Base-by-base conservation (phyloP, 495 filamentous ascomycete species). In the Aspergillus sclerotioniger region DNA sequence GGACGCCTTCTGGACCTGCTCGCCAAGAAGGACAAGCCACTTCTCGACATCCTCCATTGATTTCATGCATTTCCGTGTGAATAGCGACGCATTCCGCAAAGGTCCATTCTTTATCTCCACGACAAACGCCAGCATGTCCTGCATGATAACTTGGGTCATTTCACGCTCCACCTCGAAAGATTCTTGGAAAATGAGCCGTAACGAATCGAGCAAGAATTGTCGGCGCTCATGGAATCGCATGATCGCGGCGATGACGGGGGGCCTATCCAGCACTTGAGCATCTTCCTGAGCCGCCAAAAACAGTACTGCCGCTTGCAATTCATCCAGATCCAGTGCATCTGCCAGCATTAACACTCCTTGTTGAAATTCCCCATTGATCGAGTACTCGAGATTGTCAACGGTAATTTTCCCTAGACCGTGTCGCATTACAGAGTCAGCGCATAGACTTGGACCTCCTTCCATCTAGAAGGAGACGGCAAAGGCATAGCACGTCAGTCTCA, bases 251-350 rank as follows among this genome's bases (percentile, higher is more conserved):
- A 88, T 84, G 41, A 88, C 74, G 60, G 85, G 77, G 20, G 90
- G 74, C 29, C 90, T 81, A 56, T 90, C 89, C 25, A 91, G 76
- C 15, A 77, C 62, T 47, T 84, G 77, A 9, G 84, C 76, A 60
- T 90, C 84, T 48, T 83, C 77, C 65, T 89, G 82, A 7, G 88
- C 83, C 39, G 81, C 80, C 16, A 95, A 69, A 56, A 93, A 83
- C 21, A 96, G 74, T 47, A 79, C 70, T 7, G 92, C 90, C 19
- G 95, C 87, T 66, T 91, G 78, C 49, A 96, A 62, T 71, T 99
- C 94, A 72, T 99, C 93, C 28, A 99, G 79, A 62, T 96, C 83
- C 53, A 97, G 78, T 21, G 86, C 86, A 73, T 98, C 93, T 51
- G 92, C 90, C 37, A 98, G 72, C 67, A 89, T 81, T 16, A 92